These are phyloP conservation scores for Helminthosporium solani DNA, from an alignment of 2,329 filamentous ascomycete genomes.

Conservation along the genomic window DNA sequence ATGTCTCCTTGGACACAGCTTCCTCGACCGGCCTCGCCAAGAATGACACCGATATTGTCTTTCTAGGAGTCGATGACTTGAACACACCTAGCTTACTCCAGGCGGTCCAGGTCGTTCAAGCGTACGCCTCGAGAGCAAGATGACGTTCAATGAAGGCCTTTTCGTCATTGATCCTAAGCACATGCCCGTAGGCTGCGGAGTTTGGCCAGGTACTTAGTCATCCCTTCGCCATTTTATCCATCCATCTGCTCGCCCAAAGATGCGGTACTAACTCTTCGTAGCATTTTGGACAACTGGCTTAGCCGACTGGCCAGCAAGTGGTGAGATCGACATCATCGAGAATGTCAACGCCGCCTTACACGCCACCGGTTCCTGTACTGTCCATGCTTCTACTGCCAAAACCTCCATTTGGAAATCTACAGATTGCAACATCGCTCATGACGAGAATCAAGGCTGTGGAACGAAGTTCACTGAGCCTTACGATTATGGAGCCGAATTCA, in stretches of 20 bases:
- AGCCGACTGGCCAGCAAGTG: slow-evolving; percentile 37
- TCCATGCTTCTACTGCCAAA: slow-evolving; percentile 32
- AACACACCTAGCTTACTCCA: slow-evolving; percentile 31
- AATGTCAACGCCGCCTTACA: slow-evolving; percentile 47
- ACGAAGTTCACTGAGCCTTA: slow-evolving; percentile 17
- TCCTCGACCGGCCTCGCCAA: slow-evolving; percentile 38
- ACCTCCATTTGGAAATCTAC: slow-evolving; percentile 50
- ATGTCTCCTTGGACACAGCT: slow-evolving; percentile 28
- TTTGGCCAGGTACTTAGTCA: slow-evolving; percentile 45
- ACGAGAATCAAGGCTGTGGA: slow-evolving; percentile 26
- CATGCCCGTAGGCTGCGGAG: slow-evolving; percentile 49
- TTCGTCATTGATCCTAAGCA: slow-evolving; percentile 49
- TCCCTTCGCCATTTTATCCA: not conserved
- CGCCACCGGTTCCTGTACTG: slow-evolving; percentile 42
- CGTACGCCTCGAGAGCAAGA: slow-evolving; percentile 47
- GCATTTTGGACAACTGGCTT: slow-evolving; percentile 28
- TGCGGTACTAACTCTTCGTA: not conserved
- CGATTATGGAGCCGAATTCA: slow-evolving; percentile 31
- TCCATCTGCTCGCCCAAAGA: no score
- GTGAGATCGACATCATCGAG: slow-evolving; percentile 47
- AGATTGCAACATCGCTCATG: slow-evolving; percentile 47
- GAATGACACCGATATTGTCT: slow-evolving; percentile 26
- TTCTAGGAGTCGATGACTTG: slow-evolving; percentile 46
- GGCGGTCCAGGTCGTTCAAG: slow-evolving; percentile 38
- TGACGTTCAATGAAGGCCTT: slow-evolving; percentile 47